A percentile compares a stretch with the other conserved stretches of the same genome.
Evolutionary conservation across 176 grass and related monocot species (phyloP).

Genomic region (Rhynchospora breviuscula): DNA sequence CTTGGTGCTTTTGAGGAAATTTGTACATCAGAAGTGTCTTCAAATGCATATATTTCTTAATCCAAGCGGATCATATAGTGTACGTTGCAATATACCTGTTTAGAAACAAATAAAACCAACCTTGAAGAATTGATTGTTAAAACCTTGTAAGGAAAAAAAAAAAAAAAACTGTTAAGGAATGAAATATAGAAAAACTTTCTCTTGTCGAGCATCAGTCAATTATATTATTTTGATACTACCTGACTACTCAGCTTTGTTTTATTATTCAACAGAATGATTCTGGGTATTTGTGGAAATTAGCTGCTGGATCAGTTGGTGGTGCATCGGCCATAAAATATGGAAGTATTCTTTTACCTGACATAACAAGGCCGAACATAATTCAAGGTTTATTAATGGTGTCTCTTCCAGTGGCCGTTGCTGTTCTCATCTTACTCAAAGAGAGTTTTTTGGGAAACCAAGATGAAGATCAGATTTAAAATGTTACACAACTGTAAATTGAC

Average conservation of each 20-base stretch:
- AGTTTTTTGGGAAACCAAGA: constrained; percentile 32
- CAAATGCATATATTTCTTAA: not conserved
- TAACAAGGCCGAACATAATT: constrained; percentile 64
- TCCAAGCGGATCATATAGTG: not conserved
- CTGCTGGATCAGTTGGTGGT: constrained; percentile 59
- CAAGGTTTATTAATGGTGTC: constrained; percentile 69
- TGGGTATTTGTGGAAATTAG: constrained; percentile 50
- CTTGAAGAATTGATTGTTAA: too few relatives aligned
- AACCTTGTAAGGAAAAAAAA: not conserved
- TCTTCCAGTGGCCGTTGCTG: constrained; percentile 50
- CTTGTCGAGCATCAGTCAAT: not conserved
- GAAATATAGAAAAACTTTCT: not conserved
- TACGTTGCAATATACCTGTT: not conserved
- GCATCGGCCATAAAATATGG: constrained; percentile 75
- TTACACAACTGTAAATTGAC: not conserved
- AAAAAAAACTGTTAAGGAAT: not conserved
- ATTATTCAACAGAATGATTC: constrained; percentile 44
- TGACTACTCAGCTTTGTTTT: not conserved
- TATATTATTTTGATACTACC: not conserved
- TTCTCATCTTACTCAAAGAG: constrained; percentile 46
- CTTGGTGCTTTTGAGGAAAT: not conserved
- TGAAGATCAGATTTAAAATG: constrained; percentile 4
- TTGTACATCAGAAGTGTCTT: not conserved
- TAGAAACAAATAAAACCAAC: too few relatives aligned
- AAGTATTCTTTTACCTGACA: constrained; percentile 63